Base-by-base conservation (phyloP, 2,329 filamentous ascomycete genomes). In the Paecilomyces fulvus region DNA sequence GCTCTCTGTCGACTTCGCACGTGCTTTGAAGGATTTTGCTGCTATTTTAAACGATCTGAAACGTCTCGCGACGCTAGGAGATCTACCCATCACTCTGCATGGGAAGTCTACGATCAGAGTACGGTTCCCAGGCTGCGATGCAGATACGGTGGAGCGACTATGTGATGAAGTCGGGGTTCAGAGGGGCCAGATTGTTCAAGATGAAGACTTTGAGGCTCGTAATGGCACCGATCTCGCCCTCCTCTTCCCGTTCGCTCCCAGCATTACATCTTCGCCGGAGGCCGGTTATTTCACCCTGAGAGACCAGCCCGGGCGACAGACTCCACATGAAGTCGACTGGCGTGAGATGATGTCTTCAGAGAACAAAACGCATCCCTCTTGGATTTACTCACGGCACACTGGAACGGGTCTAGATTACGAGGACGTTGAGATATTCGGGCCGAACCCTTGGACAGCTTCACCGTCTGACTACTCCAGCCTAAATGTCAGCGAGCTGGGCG, bases 121-220 rank as follows among this genome's bases (percentile, higher is more conserved):
- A 1, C 87, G 91, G 30, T 97, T 99, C 67, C 91, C 92, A 0
- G 94, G 94, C 2, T 92, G 94, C 59, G 92, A 97, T 65, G 85
- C 85, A 0, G 83, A 86, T 14, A 89, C 89, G 0, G 88, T 96
- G 0, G 90, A 95, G 67, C 79, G 80, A 2, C 80, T 99, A 0
- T 96, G 92, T 69, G 84, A 90, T 51, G 94, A 99, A 69, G 80
- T 95, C 10, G 89, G 88, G n/a, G 80, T 99, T 7, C 84, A 86
- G 60, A 82, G 90, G 54, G 94, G 94, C 1, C 76, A 89, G 3
- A 82, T 97, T 3, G 77, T 81, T 11, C 87, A 97, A 74, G 94
- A 97, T 61, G 79, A 81, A 30, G 85, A 87, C 17, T 95, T 95
- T 64, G 83, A 89, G 55, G 66, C 72, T 6, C 83, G 81, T 56